Base-by-base conservation (phyloP, 2,329 filamentous ascomycete genomes). In the Phialemonium atrogriseum region DNA sequence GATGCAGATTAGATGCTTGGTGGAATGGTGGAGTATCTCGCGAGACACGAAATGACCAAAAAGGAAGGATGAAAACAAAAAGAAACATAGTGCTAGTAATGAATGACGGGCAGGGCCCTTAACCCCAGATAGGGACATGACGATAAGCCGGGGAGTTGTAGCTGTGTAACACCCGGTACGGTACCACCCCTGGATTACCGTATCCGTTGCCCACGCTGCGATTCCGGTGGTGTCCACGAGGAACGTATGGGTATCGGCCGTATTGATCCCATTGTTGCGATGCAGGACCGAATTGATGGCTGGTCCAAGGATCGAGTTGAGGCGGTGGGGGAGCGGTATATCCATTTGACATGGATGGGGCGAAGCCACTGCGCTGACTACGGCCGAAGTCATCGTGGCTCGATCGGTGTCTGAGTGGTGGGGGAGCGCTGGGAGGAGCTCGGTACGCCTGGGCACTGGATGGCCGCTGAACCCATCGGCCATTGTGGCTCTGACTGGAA, bases 81-180 rank as follows among this genome's bases (percentile, higher is more conserved):
- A 23, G 21, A 23, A 30, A 16, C 14, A 8, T 20, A 6, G 27
- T 23, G 24, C 8, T 26, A 7, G 10, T 17, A 10, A 15, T 30
- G 20, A 24, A 17, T 36, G 38, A 37, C 27, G 24, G 21, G 12
- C 31, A 22, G 30, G 32, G 14, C 48, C 52, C 27, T 54, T 40
- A 71, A n/a, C 66, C 62, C 68, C 70, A 73, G n/a, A 74, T 71
- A 0, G 69, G 70, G 4, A 57, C 62, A 21, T 66, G 60, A 17
- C 60, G 60, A 43, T 76, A 75, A 5, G 70, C 68, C 5, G 70
- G 70, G 4, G 70, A 71, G 45, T 73, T 71, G 43, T 75, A 73
- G 50, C 69, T 74, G 50, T 75, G 71, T 7, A 74, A 52, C 9
- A 74, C 57, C 2, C 70, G 65, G 37, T 67, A 74, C 7, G 65